Evolutionary conservation across 2,329 filamentous ascomycete genomes (phyloP).

Genomic region (Juglanconis juglandina): DNA sequence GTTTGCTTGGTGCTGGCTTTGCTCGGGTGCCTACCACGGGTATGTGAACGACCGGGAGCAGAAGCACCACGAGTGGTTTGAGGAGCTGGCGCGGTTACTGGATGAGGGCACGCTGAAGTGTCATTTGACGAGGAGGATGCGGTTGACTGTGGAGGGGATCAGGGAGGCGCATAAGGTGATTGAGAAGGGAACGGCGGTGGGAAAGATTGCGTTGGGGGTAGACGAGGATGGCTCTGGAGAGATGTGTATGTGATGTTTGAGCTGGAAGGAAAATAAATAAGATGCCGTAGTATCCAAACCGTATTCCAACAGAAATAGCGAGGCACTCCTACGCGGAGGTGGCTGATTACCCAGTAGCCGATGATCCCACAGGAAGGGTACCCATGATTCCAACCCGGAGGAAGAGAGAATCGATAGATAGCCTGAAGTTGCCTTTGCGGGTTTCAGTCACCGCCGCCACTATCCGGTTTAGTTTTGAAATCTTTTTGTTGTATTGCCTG

Average conservation of each 20-base stretch:
- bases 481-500: neutral
- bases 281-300: too few relatives aligned
- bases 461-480: neutral
- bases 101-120: slow-evolving; percentile 35
- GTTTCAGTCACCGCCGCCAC: neutral
- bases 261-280: too few relatives aligned
- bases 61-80: slow-evolving; percentile 36
- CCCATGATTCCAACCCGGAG: too few relatives aligned
- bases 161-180: slow-evolving; percentile 36
- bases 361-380: too few relatives aligned
- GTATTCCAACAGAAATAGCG: too few relatives aligned
- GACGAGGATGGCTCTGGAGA: slow-evolving; percentile 24
- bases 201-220: slow-evolving; percentile 34
- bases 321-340: too few relatives aligned
- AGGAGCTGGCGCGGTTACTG: slow-evolving; percentile 30
- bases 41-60: slow-evolving; percentile 31
- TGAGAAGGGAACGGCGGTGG: slow-evolving; percentile 34
- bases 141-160: slow-evolving; percentile 34
- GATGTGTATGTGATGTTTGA: slow-evolving; percentile 6
- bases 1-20: slow-evolving; percentile 40
- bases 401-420: neutral
- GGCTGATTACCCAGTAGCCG: too few relatives aligned
- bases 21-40: slow-evolving; percentile 36
- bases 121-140: slow-evolving; percentile 34
- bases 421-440: neutral